phyloP scores from a whole-genome alignment of 2,329 filamentous ascomycete genomes.

The Fusarium beomiforme region DNA sequence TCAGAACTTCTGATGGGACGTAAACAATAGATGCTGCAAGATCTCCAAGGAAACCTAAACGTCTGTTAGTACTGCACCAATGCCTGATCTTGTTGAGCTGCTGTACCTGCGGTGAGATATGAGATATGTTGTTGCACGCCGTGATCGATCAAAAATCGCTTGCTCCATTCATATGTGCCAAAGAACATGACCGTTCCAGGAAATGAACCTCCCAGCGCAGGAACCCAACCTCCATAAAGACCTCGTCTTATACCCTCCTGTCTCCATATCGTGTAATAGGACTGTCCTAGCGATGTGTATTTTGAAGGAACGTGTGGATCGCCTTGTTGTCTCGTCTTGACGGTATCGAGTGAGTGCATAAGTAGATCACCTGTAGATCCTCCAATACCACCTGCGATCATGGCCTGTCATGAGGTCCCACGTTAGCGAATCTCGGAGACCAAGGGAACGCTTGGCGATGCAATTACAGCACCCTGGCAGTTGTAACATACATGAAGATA shows the following conservation, averaged over 20 bases:
- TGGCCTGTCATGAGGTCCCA: constrained; percentile 67
- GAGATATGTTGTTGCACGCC: constrained; percentile 85
- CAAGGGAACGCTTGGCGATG: not conserved
- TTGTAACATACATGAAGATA: constrained; percentile 54
- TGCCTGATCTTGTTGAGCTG: not conserved
- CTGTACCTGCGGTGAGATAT: constrained; percentile 83
- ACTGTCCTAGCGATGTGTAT: constrained; percentile 89
- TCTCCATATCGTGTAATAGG: constrained; percentile 91
- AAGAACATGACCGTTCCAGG: constrained; percentile 96
- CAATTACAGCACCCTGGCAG: not conserved
- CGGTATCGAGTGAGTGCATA: constrained; percentile 98
- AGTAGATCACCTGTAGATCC: constrained; percentile 95
- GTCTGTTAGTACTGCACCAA: not conserved
- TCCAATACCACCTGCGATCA: constrained; percentile 93
- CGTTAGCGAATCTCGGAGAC: constrained; percentile 32
- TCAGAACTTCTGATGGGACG: constrained; percentile 96
- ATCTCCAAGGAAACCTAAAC: constrained; percentile 86
- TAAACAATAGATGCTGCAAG: constrained; percentile 92
- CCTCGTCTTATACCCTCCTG: constrained; percentile 90
- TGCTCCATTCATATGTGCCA: constrained; percentile 95
- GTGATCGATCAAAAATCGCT: constrained; percentile 84
- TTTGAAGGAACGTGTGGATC: constrained; percentile 93
- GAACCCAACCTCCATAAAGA: constrained; percentile 92
- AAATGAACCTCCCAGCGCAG: constrained; percentile 91
- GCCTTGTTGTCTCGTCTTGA: constrained; percentile 97